These are phyloP conservation scores for Citrus hindsii DNA, from an alignment of 345 rosid genomes.

Conservation along the genomic window DNA sequence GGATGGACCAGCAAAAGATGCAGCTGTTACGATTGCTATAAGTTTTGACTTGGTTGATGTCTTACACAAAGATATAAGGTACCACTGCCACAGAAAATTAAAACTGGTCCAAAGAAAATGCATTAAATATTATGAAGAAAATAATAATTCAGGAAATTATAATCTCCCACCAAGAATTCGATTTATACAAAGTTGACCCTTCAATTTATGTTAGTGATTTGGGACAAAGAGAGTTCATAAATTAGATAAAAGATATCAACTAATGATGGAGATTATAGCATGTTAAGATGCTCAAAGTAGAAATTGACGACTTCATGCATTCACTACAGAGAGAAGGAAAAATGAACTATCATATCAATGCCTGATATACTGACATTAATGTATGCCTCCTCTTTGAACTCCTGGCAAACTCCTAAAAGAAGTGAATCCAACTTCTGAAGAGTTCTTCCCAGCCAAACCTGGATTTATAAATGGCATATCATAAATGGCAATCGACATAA, in stretches of 20 bases:
- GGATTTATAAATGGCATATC: constrained; percentile 17
- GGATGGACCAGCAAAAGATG: neutral
- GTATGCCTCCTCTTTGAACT: constrained; percentile 84
- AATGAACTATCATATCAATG: neutral
- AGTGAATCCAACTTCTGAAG: constrained; percentile 96
- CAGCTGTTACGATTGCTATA: neutral
- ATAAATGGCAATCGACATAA: constrained; percentile 3
- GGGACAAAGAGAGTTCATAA: neutral
- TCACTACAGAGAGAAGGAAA: neutral
- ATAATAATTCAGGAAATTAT: neutral
- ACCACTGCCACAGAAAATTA: neutral
- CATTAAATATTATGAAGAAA: neutral
- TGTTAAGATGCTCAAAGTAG: neutral
- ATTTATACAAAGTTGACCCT: neutral
- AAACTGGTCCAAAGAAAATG: neutral
- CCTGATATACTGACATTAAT: constrained; percentile 62
- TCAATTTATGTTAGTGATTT: neutral
- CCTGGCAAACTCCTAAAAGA: constrained; percentile 89
- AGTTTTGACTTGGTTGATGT: neutral
- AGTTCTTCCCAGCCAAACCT: constrained; percentile 98
- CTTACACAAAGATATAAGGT: neutral
- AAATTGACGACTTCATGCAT: constrained; percentile 4
- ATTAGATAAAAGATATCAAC: neutral
- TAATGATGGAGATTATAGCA: neutral
- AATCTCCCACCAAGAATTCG: neutral